A percentile compares a stretch with the other conserved stretches of the same genome.
These are phyloP conservation scores for Fusarium xyrophilum DNA, from an alignment of 2,329 filamentous ascomycete genomes.

Conservation along the genomic window DNA sequence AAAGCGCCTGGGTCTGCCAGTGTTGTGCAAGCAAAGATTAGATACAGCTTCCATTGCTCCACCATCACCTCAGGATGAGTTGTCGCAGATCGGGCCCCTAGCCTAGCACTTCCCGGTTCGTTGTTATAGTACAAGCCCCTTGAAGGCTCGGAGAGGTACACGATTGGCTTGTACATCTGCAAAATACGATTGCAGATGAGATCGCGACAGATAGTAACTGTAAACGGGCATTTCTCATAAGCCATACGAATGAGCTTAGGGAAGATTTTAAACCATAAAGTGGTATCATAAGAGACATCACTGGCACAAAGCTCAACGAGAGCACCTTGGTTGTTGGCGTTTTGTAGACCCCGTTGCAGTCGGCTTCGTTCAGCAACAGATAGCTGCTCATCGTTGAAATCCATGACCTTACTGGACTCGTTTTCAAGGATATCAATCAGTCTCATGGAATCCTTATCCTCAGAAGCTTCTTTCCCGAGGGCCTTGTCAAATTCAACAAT, in stretches of 20 bases:
- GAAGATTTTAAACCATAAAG: slow-evolving; percentile 97
- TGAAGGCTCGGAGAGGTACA: slow-evolving; percentile 76
- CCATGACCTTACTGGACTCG: slow-evolving; percentile 86
- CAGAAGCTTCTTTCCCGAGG: slow-evolving; percentile 70
- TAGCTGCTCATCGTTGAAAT: slow-evolving; percentile 89
- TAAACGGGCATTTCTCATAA: slow-evolving; percentile 89
- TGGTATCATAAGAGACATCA: slow-evolving; percentile 92
- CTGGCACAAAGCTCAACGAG: slow-evolving; percentile 94
- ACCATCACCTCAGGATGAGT: slow-evolving; percentile 86
- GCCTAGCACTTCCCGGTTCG: slow-evolving; percentile 62
- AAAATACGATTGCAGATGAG: slow-evolving; percentile 90
- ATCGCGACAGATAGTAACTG: slow-evolving; percentile 88
- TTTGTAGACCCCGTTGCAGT: slow-evolving; percentile 86
- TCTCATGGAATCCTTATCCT: slow-evolving; percentile 70
- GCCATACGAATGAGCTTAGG: slow-evolving; percentile 92
- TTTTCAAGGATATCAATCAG: slow-evolving; percentile 93
- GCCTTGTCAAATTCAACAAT: slow-evolving; percentile 94
- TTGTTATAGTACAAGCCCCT: slow-evolving; percentile 69
- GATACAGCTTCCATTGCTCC: slow-evolving; percentile 97
- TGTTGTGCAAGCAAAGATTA: slow-evolving; percentile 97
- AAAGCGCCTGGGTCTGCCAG: slow-evolving; percentile 80
- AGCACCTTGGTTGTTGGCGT: slow-evolving; percentile 81
- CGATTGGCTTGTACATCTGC: slow-evolving; percentile 89
- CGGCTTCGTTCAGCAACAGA: slow-evolving; percentile 92
- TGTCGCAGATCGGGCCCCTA: slow-evolving; percentile 63